A percentile compares a stretch with the other conserved stretches of the same genome.
phyloP scores from a whole-genome alignment of 768 basidiomycete species.

The Paxillus involutus region DNA sequence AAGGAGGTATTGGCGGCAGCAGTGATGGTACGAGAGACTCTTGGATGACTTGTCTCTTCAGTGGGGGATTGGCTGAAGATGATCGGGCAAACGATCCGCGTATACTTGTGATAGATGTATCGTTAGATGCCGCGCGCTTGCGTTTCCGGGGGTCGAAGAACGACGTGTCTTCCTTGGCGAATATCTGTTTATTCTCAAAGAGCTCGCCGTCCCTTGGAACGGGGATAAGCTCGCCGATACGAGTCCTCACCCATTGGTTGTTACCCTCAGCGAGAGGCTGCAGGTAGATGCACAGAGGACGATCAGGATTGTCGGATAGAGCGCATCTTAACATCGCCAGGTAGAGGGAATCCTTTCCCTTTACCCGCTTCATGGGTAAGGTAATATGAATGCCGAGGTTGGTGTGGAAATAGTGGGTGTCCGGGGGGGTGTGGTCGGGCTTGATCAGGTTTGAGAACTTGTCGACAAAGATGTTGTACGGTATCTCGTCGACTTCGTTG shows the following conservation, averaged over 20 bases:
- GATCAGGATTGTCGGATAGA: not conserved
- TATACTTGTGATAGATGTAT: not conserved
- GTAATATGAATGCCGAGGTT: conserved; percentile 2
- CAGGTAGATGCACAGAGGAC: conserved; percentile 1
- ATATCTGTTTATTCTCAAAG: not conserved
- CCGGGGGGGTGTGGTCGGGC: not conserved
- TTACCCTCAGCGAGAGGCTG: not conserved
- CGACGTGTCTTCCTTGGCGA: not conserved
- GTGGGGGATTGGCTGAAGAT: not conserved
- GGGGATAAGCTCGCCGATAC: not conserved
- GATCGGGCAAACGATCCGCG: not conserved
- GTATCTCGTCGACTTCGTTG: not conserved
- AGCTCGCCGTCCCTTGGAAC: not conserved
- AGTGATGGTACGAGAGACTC: not conserved
- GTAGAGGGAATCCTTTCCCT: not conserved
- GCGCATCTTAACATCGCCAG: conserved; percentile 7
- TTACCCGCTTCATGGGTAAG: not conserved
- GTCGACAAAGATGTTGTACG: not conserved
- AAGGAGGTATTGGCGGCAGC: not conserved
- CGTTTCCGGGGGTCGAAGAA: not conserved
- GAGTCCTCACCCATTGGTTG: conserved; percentile 2
- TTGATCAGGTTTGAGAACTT: not conserved
- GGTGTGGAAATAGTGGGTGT: not conserved
- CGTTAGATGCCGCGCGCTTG: not conserved
- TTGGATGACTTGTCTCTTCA: not conserved